Evolutionary conservation across 495 filamentous ascomycete species (phyloP).

Genomic region (Tuber aestivum): DNA sequence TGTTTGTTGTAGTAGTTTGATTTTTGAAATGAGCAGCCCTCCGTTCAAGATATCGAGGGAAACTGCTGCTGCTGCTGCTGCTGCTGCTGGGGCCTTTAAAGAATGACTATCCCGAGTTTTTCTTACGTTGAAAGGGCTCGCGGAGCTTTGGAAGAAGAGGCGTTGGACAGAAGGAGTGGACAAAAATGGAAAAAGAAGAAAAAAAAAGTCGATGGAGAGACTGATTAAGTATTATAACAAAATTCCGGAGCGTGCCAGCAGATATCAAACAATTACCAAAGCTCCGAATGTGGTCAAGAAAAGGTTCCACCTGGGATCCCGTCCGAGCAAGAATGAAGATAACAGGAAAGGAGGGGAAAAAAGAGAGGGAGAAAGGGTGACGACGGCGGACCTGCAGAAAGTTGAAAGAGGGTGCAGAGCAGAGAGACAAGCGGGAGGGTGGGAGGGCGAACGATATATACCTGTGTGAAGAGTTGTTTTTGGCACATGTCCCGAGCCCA

Average conservation of each 20-base stretch:
- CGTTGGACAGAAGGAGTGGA: not conserved
- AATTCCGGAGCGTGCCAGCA: not conserved
- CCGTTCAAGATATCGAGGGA: not conserved
- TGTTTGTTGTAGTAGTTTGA: slow-evolving; percentile 44
- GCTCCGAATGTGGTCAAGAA: slow-evolving; percentile 42
- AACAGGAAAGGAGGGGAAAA: slow-evolving; percentile 28
- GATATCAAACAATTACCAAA: slow-evolving; percentile 43
- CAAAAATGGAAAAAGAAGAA: no score
- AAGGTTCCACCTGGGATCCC: slow-evolving; percentile 35
- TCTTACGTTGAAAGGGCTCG: slow-evolving; percentile 3
- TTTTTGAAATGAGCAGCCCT: slow-evolving; percentile 17
- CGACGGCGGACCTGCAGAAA: slow-evolving; percentile 26
- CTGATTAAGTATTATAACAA: slow-evolving; percentile 45
- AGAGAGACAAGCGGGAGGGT: slow-evolving; percentile 9
- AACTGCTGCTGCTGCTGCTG: no score
- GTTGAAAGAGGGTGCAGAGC: slow-evolving; percentile 23
- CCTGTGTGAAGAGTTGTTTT: slow-evolving; percentile 3
- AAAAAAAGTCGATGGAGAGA: slow-evolving; percentile 44
- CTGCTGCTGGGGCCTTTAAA: not conserved
- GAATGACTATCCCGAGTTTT: not conserved
- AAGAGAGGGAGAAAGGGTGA: slow-evolving; percentile 7
- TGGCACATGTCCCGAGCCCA: slow-evolving; percentile 8
- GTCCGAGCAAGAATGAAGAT: slow-evolving; percentile 22
- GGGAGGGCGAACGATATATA: slow-evolving; percentile 24
- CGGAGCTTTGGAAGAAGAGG: slow-evolving; percentile 17